phyloP scores from a whole-genome alignment of 106 monocot genomes.

The Xerophyta viscosa region DNA sequence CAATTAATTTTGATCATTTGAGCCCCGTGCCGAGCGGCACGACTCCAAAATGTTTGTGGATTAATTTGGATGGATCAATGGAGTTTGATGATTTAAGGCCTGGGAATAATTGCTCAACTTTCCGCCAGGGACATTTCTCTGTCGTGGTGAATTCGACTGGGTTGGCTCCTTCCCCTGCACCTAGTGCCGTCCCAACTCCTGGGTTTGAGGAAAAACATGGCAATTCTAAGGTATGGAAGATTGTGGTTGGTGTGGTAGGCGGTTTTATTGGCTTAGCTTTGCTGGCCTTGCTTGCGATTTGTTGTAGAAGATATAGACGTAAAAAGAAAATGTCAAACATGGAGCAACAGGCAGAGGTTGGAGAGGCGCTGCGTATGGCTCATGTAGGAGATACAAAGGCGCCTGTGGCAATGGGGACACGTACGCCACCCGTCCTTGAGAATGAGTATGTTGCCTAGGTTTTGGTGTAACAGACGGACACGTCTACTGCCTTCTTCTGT shows the following conservation, averaged over 20 bases:
- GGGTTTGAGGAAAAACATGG: constrained; percentile 3
- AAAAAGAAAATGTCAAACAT: constrained; percentile 38
- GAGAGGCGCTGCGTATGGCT: constrained; percentile 36
- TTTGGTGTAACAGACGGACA: not conserved
- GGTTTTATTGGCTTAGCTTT: constrained; percentile 35
- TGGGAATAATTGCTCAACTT: constrained; percentile 33
- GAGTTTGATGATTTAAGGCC: constrained; percentile 42
- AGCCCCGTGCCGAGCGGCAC: constrained; percentile 9
- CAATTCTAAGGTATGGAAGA: constrained; percentile 48
- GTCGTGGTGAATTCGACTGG: constrained; percentile 53
- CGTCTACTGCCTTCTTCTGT: not conserved
- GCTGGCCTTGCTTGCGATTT: constrained; percentile 25
- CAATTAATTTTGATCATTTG: constrained; percentile 37
- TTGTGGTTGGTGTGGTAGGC: constrained; percentile 31
- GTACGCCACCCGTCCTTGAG: constrained; percentile 59
- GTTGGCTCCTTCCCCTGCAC: constrained; percentile 27
- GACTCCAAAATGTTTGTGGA: constrained; percentile 44
- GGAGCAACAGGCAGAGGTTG: constrained; percentile 39
- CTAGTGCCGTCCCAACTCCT: not conserved
- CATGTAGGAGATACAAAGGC: constrained; percentile 42
- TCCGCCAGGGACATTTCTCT: constrained; percentile 63
- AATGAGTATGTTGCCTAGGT: constrained; percentile 40
- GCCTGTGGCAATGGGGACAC: constrained; percentile 47
- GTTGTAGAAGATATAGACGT: constrained; percentile 13
- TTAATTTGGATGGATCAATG: constrained; percentile 51